Evolutionary conservation across 768 basidiomycete genomes (phyloP), one percentile per base, ranked within the genome.

Genomic region (Kwoniella shandongensis): DNA sequence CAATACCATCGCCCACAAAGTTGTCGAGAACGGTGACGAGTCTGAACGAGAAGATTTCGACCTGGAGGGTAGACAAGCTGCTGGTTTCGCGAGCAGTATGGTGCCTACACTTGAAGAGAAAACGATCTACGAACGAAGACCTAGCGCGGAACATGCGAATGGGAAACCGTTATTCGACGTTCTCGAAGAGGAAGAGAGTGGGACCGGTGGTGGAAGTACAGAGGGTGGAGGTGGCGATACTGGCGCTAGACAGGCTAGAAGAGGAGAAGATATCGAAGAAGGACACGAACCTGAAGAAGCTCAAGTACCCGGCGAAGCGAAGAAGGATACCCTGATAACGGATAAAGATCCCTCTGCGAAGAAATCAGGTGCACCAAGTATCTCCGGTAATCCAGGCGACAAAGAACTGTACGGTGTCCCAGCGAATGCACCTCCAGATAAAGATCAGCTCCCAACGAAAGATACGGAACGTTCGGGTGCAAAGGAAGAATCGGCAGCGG

Each of bases 21-120:
- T 76, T 0, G 81, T 79, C 7, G 83, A 81, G 30, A 69, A 78
- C 29, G 73, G 72, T 0, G 54, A 83, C 41, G 78, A 80, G 26
- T 79, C 78, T 23, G 85, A 85, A 63, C 81, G 83, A 15, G 81
- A 78, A 57, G 83, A 83, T 15, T 82, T 72, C 67, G 80, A 80
- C 42, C 77, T 78, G 22, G 80, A 83, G 6, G 84, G 84, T 18
- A 62, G 81, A 57, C 77, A 81, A 58, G 75, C 77, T 22, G 77
- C 79, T 11, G 85, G 85, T 1, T 86, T 88, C 69, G 80, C 85
- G 0, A 82, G 83, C 56, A 77, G 84, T 0, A 79, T 82, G 6
- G 83, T 88, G 1, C 87, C 88, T 1, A 87, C 84, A 0, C 69
- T 88, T 12, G 88, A 88, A 71, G 86, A 88, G 73, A 84, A 85